Conservation (phyloP, 805 yeast genomes). For the Kodamaea hsintzibuensis region DNA sequence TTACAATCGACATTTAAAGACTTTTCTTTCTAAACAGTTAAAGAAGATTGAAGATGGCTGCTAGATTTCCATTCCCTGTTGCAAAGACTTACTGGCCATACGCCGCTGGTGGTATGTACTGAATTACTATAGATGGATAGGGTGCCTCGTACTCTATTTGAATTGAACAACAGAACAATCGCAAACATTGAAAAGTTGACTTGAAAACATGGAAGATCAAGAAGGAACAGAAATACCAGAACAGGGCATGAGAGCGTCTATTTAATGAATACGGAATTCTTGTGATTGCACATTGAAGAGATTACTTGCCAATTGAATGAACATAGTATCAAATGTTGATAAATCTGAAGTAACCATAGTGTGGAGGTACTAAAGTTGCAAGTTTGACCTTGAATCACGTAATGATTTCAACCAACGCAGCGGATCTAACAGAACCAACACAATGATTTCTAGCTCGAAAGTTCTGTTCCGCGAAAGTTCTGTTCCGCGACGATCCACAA, state of each 20-base stretch:
- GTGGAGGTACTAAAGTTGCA: background rate
- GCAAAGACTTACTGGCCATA: slow-evolving; percentile 86
- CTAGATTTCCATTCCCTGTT: slow-evolving; percentile 51
- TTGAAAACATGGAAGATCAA: background rate
- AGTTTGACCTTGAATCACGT: too few relatives aligned
- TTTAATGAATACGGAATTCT: background rate
- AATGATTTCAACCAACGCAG: too few relatives aligned
- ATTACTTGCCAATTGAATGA: too few relatives aligned
- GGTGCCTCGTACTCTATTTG: background rate
- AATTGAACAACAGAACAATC: background rate
- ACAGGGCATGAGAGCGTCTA: background rate
- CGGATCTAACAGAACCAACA: too few relatives aligned
- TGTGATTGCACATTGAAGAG: background rate
- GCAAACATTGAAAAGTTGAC: background rate
- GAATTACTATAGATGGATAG: background rate
- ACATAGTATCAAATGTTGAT: background rate
- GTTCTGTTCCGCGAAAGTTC: too few relatives aligned
- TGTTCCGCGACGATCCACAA: too few relatives aligned
- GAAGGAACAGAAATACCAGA: background rate
- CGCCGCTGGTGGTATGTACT: slow-evolving; percentile 73
- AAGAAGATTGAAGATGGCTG: slow-evolving; percentile 24
- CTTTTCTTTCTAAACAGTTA: slow-evolving; percentile 4
- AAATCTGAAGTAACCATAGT: background rate
- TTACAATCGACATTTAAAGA: slow-evolving; percentile 3
- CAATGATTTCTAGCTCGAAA: too few relatives aligned